Conservation (phyloP, 495 filamentous ascomycete species). For the Geoglossum glabrum region DNA sequence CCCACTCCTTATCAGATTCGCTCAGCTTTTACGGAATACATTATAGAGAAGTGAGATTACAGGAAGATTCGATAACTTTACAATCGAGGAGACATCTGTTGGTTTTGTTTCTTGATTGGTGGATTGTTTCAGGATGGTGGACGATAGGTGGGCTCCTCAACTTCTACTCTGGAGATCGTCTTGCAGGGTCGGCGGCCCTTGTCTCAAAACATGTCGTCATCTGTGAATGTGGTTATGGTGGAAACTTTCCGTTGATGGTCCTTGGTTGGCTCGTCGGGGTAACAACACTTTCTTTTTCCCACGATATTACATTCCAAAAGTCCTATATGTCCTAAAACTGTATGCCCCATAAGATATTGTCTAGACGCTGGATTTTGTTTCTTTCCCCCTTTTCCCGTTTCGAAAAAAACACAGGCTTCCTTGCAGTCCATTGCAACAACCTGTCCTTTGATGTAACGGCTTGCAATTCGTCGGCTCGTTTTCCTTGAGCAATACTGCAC, state of each 20-base stretch:
- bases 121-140: neutral
- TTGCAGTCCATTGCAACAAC: neutral
- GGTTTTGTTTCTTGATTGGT: neutral
- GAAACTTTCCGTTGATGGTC: neutral
- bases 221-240: neutral
- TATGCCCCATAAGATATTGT: neutral
- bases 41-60: neutral
- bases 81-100: neutral
- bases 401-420: neutral
- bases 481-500: neutral
- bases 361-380: conserved; percentile 2
- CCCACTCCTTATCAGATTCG: neutral
- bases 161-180: neutral
- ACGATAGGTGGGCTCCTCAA: neutral
- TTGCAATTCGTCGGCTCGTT: neutral
- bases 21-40: neutral
- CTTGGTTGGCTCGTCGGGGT: neutral
- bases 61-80: neutral
- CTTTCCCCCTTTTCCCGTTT: neutral
- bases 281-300: neutral
- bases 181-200: neutral
- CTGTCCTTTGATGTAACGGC: neutral
- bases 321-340: neutral
- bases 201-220: neutral
- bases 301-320: neutral